phyloP scores from a whole-genome alignment of 106 monocot species.

The Dendrobium chrysotoxum region DNA sequence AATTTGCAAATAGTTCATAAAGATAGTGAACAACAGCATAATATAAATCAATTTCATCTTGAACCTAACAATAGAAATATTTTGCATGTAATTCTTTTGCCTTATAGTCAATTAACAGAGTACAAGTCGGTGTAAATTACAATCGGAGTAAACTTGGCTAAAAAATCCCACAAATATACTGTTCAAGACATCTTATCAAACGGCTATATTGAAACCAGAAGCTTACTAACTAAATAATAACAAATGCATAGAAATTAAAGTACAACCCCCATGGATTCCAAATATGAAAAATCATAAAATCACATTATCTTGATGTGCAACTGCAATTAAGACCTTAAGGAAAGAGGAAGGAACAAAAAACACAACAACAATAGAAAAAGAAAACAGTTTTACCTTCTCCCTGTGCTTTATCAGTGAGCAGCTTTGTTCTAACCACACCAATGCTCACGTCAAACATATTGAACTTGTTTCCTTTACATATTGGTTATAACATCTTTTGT shows the following conservation, averaged over 20 bases:
- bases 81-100: not conserved
- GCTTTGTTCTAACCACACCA: constrained; percentile 3
- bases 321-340: not conserved
- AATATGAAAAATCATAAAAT: not conserved
- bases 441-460: constrained; percentile 5
- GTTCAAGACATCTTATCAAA: not conserved
- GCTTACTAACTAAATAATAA: not conserved
- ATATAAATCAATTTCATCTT: not conserved
- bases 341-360: not conserved
- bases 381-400: constrained; percentile 5
- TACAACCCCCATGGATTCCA: not conserved
- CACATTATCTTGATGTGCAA: not conserved
- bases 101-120: not conserved
- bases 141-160: not conserved
- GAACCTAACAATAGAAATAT: not conserved
- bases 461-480: not conserved
- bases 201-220: not conserved
- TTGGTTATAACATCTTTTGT: not conserved
- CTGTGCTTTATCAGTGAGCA: constrained; percentile 8
- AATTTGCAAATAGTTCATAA: not conserved
- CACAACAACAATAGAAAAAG: not conserved
- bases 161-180: not conserved
- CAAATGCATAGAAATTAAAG: not conserved
- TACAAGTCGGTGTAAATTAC: not conserved
- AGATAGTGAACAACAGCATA: not conserved